Evolutionary conservation across 192 early-diverging fungal species (phyloP), one percentile per base, ranked within the genome.

Genomic region (Mortierella antarctica): DNA sequence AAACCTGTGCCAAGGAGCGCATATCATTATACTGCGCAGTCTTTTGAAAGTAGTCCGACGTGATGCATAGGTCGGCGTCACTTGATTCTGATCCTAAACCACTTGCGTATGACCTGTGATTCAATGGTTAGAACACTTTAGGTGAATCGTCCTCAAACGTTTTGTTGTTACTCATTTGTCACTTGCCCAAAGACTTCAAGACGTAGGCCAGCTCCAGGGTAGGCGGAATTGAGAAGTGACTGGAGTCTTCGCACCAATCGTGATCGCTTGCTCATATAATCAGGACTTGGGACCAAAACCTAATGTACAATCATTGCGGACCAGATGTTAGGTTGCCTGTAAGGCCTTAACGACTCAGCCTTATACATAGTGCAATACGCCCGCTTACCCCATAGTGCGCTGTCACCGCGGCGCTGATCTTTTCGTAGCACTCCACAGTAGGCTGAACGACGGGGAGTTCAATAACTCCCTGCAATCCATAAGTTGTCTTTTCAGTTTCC

Each of bases 11-110:
- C 0, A 85, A 13, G 1, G 13, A 7, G 12, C 70, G 45, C 52
- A 80, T 61, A 49, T 80, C 50, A 60, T 67, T 72, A 47, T 80
- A 80, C 1, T 49, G 23, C 7, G 49, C 57, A 2, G 45, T 31
- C 15, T 53, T 20, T 20, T 72, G 65, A 41, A 71, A 80, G 7
- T 20, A 40, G 7, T 55, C 59, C 10, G 64, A 61, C 4, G 70
- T 72, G 17, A 80, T 80, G 18, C 77, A 80, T 1, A 80, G 60
- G 45, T 80, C 77, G 2, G 77, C 77, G 45, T 80, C 77, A 18
- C 77, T 80, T 7, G 70, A 62, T n/a, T 80, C 70, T 6, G 65
- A 65, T 6, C 77, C 77, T 23, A 80, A 55, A 23, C 77, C 77
- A 53, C 70, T 80, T 1, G 77, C 70, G 21, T 63, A 72, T 5